Evolutionary conservation across 1,139 yeast genomes (phyloP), one percentile per base, ranked within the genome.

Genomic region (Casaregolazyma suthepensis): DNA sequence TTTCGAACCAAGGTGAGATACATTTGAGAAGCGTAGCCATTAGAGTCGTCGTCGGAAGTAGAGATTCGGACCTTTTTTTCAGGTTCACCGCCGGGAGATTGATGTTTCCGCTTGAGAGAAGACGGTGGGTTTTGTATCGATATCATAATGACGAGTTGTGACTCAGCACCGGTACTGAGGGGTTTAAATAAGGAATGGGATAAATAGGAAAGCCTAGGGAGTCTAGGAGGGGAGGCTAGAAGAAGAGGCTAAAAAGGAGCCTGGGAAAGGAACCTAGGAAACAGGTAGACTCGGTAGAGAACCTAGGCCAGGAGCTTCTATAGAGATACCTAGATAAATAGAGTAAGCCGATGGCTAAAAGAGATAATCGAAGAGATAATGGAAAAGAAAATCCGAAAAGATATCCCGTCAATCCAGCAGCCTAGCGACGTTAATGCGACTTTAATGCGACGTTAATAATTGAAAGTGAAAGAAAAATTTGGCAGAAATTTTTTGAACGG

Each of bases 1-100:
- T 87, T 78, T 60, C 77, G 79, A 35, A 86, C 82, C 65, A 78
- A 81, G 46, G 86, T 76, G 51, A 77, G 71, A 69, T 83, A 86
- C 79, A 85, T 77, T 12, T 40, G 23, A 19, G 48, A 29, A 1
- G 51, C 18, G 26, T 29, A 44, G 5, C 29, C 37, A 12, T 19
- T 29, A 17, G 46, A 6, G 7, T 35, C 23, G 2, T 26, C 18
- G 15, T 43, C 51, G 5, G 45, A 38, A 10, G 29, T 26, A 10
- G 9, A 18, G 5, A 48, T 31, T n/a, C 46, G 43, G 29, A 43
- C 46, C 22, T 47, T 47, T 20, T 47, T 47, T 9, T 47, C 20
- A 3, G 29, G 6, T 22, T 43, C 45, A 10, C 20, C 29, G 31
- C 29, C 44, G 6, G 37, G 23, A 17, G 45, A 38, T 13, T 20